A percentile compares a stretch with the other conserved stretches of the same genome.
These are phyloP conservation scores for Claviceps sp. DNA, from an alignment of 2,329 filamentous ascomycete genomes.

Conservation along the genomic window DNA sequence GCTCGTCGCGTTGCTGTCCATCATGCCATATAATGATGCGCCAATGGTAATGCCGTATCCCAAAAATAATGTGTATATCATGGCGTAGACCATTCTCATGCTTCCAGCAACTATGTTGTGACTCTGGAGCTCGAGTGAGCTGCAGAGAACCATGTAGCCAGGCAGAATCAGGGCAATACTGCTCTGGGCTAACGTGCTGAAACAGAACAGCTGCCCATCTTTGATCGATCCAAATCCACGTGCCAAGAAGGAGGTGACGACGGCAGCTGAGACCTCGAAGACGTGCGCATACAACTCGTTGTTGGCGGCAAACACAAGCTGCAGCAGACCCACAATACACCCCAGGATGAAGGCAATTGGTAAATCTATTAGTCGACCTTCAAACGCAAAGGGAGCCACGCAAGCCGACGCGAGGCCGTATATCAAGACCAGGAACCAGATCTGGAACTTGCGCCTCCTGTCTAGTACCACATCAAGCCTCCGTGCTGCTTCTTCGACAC, in stretches of 20 bases:
- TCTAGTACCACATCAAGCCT: conserved; percentile 43
- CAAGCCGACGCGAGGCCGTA: conserved; percentile 65
- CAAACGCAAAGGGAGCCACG: conserved; percentile 71
- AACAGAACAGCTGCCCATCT: conserved; percentile 49
- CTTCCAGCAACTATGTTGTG: conserved; percentile 58
- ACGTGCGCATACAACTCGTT: conserved; percentile 55
- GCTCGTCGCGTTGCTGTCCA: conserved; percentile 41
- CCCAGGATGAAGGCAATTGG: conserved; percentile 67
- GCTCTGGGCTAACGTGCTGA: conserved; percentile 58
- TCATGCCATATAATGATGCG: conserved; percentile 50
- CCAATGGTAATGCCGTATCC: conserved; percentile 64
- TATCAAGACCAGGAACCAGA: conserved; percentile 46
- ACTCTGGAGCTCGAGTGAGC: conserved; percentile 53
- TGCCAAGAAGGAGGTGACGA: conserved; percentile 55
- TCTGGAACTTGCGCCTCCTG: conserved; percentile 31
- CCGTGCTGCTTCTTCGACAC: conserved; percentile 55
- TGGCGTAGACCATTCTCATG: conserved; percentile 62
- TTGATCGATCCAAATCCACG: conserved; percentile 56
- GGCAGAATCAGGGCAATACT: conserved; percentile 64
- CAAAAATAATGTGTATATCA: conserved; percentile 62
- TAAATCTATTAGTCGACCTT: conserved; percentile 63
- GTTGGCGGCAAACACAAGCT: conserved; percentile 59
- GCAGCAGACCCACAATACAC: conserved; percentile 58
- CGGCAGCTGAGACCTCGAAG: conserved; percentile 40
- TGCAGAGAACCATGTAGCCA: conserved; percentile 35